Conservation (phyloP, 2,329 filamentous ascomycete species). For the Botryotinia convoluta region DNA sequence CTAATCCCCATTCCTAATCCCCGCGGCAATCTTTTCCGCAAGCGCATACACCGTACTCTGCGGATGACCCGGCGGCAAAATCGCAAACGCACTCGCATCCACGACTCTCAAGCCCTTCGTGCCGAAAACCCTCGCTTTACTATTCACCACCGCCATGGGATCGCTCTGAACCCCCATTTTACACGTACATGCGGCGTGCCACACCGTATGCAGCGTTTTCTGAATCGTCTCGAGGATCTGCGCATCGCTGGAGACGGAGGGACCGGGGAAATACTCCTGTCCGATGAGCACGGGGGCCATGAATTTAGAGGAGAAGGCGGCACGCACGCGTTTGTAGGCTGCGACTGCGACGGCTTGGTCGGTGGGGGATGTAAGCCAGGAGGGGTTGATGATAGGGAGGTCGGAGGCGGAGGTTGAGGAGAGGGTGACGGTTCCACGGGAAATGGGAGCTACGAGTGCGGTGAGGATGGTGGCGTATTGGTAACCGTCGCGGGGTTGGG, state of each 20-base stretch:
- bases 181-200: slow-evolving; percentile 55
- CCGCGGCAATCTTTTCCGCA: slow-evolving; percentile 45
- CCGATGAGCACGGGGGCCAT: slow-evolving; percentile 23
- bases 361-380: slow-evolving; percentile 45
- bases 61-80: slow-evolving; percentile 43
- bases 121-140: slow-evolving; percentile 27
- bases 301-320: slow-evolving; percentile 26
- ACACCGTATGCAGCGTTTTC: slow-evolving; percentile 38
- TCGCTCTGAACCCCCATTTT: slow-evolving; percentile 53
- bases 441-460: slow-evolving; percentile 37
- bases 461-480: slow-evolving; percentile 5
- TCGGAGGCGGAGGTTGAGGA: slow-evolving; percentile 37
- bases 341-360: slow-evolving; percentile 47
- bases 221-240: slow-evolving; percentile 25
- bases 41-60: slow-evolving; percentile 43
- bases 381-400: slow-evolving; percentile 43
- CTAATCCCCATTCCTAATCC: slow-evolving; percentile 22
- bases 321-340: slow-evolving; percentile 44
- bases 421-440: slow-evolving; percentile 46
- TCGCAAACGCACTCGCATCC: slow-evolving; percentile 27
- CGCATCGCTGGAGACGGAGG: slow-evolving; percentile 25
- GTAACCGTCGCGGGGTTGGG: not conserved
- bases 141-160: slow-evolving; percentile 34
- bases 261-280: slow-evolving; percentile 24
- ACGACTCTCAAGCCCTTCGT: slow-evolving; percentile 27